Evolutionary conservation across 2,329 filamentous ascomycete species (phyloP).

Genomic region (Ceratocystis destructans): DNA sequence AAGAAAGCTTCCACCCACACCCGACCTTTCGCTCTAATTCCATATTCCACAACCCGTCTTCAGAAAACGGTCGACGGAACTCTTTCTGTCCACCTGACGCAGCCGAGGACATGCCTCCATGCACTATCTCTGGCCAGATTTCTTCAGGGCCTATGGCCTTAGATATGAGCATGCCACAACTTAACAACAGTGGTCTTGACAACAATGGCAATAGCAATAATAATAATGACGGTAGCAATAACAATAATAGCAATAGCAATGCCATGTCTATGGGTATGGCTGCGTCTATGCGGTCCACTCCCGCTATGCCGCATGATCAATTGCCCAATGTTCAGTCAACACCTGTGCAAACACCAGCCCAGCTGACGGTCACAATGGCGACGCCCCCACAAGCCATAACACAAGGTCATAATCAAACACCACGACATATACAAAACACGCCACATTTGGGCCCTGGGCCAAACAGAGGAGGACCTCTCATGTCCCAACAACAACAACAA

Average conservation of each 20-base stretch:
- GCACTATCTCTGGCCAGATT: conserved; percentile 13
- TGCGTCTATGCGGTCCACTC: conserved; percentile 12
- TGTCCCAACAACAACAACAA: conserved; percentile 15
- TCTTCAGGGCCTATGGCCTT: conserved; percentile 15
- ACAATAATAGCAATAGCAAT: background rate
- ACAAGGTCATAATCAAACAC: conserved; percentile 13
- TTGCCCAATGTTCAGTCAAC: conserved; percentile 11
- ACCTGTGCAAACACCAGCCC: conserved; percentile 19
- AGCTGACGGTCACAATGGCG: conserved; percentile 24
- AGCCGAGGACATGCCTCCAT: conserved; percentile 18
- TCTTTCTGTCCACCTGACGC: conserved; percentile 51
- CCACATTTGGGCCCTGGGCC: conserved; percentile 5
- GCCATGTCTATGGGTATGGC: conserved; percentile 6
- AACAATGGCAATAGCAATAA: background rate
- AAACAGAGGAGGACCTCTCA: conserved; percentile 9
- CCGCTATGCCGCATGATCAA: conserved; percentile 12
- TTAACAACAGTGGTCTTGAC: background rate
- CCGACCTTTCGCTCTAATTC: conserved; percentile 52
- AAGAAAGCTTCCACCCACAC: conserved; percentile 25
- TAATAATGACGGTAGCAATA: background rate
- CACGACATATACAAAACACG: conserved; percentile 11
- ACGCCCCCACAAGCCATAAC: conserved; percentile 11
- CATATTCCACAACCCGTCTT: conserved; percentile 48
- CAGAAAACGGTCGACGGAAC: conserved; percentile 44
- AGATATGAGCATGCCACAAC: conserved; percentile 16